These are phyloP conservation scores for Thermomyces lanuginosus DNA, from an alignment of 2,329 filamentous ascomycete genomes.

Conservation along the genomic window DNA sequence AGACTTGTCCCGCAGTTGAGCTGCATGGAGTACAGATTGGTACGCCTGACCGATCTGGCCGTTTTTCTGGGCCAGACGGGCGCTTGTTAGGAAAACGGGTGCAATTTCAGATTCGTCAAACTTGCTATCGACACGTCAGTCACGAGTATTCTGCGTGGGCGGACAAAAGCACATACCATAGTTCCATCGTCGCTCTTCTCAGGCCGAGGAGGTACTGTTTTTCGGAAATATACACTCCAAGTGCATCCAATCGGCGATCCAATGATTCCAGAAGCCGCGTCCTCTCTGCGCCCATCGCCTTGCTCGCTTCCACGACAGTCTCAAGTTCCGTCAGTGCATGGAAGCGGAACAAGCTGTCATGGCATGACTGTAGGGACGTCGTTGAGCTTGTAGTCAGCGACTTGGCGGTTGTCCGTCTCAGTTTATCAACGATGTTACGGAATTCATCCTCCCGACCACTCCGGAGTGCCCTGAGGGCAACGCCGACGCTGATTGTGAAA, in stretches of 20 bases:
- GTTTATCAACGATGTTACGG: constrained; percentile 39
- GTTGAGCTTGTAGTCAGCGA: constrained; percentile 63
- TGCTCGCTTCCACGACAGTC: constrained; percentile 43
- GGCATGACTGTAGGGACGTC: constrained; percentile 64
- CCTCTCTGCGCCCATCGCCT: constrained; percentile 12
- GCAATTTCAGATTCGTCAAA: constrained; percentile 13
- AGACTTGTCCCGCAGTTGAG: constrained; percentile 64
- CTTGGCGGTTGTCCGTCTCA: constrained; percentile 55
- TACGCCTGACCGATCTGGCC: constrained; percentile 67
- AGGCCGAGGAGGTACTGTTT: constrained; percentile 88
- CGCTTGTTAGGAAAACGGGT: constrained; percentile 7
- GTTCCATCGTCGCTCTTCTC: constrained; percentile 70
- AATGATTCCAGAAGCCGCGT: constrained; percentile 37
- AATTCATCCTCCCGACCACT: constrained; percentile 38
- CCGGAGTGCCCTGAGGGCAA: constrained; percentile 46
- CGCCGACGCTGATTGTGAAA: constrained; percentile 70
- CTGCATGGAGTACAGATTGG: constrained; percentile 81
- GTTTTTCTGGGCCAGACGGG: constrained; percentile 13
- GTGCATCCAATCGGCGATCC: constrained; percentile 63
- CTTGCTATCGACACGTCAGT: too few species aligned
- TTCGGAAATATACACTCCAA: constrained; percentile 78
- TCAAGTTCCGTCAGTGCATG: constrained; percentile 83
- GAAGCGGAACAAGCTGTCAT: constrained; percentile 68
- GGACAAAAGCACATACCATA: constrained; percentile 39
- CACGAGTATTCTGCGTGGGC: too few species aligned